These are phyloP conservation scores for Lathyrus aphaca DNA, from an alignment of 306 rosid genomes.

Conservation along the genomic window DNA sequence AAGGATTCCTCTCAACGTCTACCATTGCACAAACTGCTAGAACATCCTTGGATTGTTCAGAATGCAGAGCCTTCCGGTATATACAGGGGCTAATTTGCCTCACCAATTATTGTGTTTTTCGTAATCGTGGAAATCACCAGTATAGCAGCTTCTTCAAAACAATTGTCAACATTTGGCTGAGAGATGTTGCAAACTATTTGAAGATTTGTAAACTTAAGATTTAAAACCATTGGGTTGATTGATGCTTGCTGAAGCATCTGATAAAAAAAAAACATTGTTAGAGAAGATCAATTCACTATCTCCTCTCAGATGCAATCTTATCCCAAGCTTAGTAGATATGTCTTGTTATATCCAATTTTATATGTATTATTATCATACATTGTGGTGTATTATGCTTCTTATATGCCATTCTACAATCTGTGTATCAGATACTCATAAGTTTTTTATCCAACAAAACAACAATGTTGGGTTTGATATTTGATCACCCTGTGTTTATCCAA, in stretches of 20 bases:
- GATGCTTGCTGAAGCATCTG: slow-evolving; percentile 6
- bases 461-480: background rate
- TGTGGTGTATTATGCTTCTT: background rate
- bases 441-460: background rate
- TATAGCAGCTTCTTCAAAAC: slow-evolving; percentile 30
- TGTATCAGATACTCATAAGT: background rate
- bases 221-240: slow-evolving; percentile 16
- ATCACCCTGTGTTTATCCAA: background rate
- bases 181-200: slow-evolving; percentile 41
- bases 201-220: slow-evolving; percentile 12
- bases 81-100: slow-evolving; percentile 56
- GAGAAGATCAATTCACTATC: slow-evolving; percentile 22
- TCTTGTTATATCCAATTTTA: slow-evolving; percentile 24
- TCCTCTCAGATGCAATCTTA: background rate
- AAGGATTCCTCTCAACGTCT: slow-evolving; percentile 84
- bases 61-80: slow-evolving; percentile 94
- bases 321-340: background rate
- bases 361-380: background rate
- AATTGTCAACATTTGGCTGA: slow-evolving; percentile 18
- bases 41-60: slow-evolving; percentile 97
- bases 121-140: slow-evolving; percentile 13
- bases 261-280: slow-evolving; percentile 12
- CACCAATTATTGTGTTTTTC: slow-evolving; percentile 7
- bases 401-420: background rate
- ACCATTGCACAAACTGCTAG: slow-evolving; percentile 88